Percentiles rank a stretch among this genome's conserved stretches.
These are phyloP conservation scores for Fusarium mangiferae DNA, from an alignment of 2,329 filamentous ascomycete genomes.

Conservation along the genomic window DNA sequence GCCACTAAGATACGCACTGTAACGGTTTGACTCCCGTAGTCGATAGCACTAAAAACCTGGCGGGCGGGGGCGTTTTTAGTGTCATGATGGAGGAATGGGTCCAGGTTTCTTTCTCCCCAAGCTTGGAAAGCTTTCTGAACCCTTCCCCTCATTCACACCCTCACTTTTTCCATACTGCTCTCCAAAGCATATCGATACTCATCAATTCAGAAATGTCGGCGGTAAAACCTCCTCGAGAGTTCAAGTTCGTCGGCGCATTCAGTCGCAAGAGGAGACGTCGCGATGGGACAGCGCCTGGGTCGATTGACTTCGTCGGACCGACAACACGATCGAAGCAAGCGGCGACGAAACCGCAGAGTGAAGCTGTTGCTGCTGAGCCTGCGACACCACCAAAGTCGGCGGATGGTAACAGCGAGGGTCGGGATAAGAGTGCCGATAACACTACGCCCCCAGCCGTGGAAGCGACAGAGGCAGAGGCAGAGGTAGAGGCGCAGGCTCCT, in stretches of 20 bases:
- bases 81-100: neutral
- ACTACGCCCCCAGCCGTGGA: neutral
- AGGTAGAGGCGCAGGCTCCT: neutral
- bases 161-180: neutral
- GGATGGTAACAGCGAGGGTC: neutral
- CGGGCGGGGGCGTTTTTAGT: neutral
- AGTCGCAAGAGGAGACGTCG: neutral
- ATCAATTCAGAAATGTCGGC: neutral
- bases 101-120: neutral
- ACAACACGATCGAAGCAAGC: neutral
- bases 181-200: neutral
- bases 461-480: neutral
- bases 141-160: neutral
- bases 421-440: fast-evolving
- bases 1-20: neutral
- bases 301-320: neutral
- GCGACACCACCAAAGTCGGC: neutral
- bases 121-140: neutral
- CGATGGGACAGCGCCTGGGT: neutral
- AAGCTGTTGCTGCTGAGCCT: neutral
- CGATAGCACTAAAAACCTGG: neutral
- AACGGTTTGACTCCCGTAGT: neutral
- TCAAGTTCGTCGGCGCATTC: neutral
- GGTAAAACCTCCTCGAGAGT: neutral
- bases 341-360: neutral